Percentiles rank a stretch among this genome's conserved stretches.
phyloP scores from a whole-genome alignment of 495 filamentous ascomycete genomes.

The Annulohypoxylon moriforme region DNA sequence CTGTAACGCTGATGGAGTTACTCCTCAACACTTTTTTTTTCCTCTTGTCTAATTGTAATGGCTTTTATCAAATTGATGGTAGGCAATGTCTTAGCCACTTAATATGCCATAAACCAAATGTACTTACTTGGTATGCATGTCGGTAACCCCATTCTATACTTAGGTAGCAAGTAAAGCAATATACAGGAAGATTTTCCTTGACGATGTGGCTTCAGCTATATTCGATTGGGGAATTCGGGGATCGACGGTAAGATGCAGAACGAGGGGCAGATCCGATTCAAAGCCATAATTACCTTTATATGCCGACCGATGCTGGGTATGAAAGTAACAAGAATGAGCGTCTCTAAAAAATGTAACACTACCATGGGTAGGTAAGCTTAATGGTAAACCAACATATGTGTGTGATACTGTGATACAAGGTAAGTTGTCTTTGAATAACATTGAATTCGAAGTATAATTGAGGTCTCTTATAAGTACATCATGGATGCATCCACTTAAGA shows the following conservation, averaged over 20 bases:
- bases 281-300: conserved; percentile 16
- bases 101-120: conserved; percentile 6
- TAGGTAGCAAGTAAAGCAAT: conserved; percentile 11
- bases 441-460: neutral
- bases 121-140: conserved; percentile 11
- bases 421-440: neutral
- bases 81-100: neutral
- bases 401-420: conserved; percentile 11
- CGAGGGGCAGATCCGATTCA: conserved; percentile 43
- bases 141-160: conserved; percentile 7
- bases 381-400: conserved; percentile 35
- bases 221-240: conserved; percentile 31
- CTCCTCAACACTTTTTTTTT: conserved; percentile 19
- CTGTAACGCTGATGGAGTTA: conserved; percentile 30
- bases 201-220: conserved; percentile 26
- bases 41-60: conserved; percentile 1
- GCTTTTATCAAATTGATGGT: conserved; percentile 20
- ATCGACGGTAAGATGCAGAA: conserved; percentile 37
- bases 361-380: conserved; percentile 3
- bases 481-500: neutral
- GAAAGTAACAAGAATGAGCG: conserved; percentile 22
- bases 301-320: conserved; percentile 8
- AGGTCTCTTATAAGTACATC: neutral
- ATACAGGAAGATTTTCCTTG: conserved; percentile 11
- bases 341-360: conserved; percentile 24